These are phyloP conservation scores for Diaporthe citrichinensis DNA, from an alignment of 2,329 filamentous ascomycete genomes.

Conservation along the genomic window DNA sequence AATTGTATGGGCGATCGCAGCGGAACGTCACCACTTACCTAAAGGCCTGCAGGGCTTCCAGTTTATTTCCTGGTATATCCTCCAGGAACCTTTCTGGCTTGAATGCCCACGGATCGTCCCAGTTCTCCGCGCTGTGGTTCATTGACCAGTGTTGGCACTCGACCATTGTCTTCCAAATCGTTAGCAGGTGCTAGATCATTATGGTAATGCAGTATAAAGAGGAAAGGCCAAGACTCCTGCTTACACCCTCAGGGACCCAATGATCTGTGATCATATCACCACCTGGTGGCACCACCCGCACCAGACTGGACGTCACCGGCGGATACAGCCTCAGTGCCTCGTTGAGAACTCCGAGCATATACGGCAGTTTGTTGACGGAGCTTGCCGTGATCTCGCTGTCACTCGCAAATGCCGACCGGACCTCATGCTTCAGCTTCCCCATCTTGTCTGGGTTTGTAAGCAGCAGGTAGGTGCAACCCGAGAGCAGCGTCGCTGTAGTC, in stretches of 20 bases:
- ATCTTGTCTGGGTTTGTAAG: conserved; percentile 46
- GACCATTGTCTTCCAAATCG: conserved; percentile 47
- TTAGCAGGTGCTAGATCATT: neutral
- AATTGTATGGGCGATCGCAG: too few species aligned
- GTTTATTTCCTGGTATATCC: conserved; percentile 28
- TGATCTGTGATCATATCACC: conserved; percentile 35
- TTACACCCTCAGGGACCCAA: conserved; percentile 38
- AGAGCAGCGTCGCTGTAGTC: conserved; percentile 41
- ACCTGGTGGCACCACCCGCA: conserved; percentile 30
- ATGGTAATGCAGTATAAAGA: neutral
- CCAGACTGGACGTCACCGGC: conserved; percentile 37
- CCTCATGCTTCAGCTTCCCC: conserved; percentile 51
- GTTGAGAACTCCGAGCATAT: conserved; percentile 54
- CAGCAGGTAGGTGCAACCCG: conserved; percentile 42
- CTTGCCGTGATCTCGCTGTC: conserved; percentile 52
- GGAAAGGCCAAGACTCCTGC: neutral
- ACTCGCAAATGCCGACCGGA: conserved; percentile 50
- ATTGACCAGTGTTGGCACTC: conserved; percentile 50
- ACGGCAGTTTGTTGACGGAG: conserved; percentile 48
- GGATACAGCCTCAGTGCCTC: conserved; percentile 57
- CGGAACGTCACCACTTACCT: neutral
- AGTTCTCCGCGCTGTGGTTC: conserved; percentile 50
- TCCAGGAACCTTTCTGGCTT: conserved; percentile 53
- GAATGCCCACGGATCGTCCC: conserved; percentile 50
- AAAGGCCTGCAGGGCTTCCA: conserved; percentile 41